phyloP scores from a whole-genome alignment of 2,329 filamentous ascomycete genomes.

The Botrytis galanthina region DNA sequence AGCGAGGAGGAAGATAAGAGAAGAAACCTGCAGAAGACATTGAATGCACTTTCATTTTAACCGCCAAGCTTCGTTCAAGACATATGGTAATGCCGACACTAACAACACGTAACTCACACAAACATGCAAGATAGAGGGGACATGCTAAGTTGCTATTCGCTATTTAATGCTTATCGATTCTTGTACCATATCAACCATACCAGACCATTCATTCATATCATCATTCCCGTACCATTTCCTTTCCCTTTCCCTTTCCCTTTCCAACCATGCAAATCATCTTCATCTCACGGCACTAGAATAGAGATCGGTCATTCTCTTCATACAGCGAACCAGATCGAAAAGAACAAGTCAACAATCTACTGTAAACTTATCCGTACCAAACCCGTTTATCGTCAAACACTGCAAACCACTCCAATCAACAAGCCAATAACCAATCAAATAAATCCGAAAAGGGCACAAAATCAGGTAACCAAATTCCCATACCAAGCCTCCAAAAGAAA shows the following conservation, averaged over 20 bases:
- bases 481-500: background rate
- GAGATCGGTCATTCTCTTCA: background rate
- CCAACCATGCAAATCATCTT: background rate
- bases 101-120: background rate
- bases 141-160: background rate
- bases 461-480: background rate
- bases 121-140: background rate
- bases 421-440: background rate
- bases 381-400: background rate
- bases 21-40: background rate
- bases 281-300: background rate
- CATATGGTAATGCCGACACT: background rate
- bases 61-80: too few species aligned
- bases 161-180: background rate
- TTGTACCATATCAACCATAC: background rate
- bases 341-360: background rate
- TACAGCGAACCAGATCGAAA: background rate
- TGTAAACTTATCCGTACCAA: background rate
- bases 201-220: constrained; percentile 4
- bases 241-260: background rate
- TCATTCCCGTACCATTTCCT: background rate
- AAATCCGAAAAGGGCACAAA: background rate
- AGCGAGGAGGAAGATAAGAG: background rate
- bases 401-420: background rate
- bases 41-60: background rate